These are phyloP conservation scores for Acanthamoeba triangularis DNA, from an alignment of 208 protist species.

Conservation along the genomic window DNA sequence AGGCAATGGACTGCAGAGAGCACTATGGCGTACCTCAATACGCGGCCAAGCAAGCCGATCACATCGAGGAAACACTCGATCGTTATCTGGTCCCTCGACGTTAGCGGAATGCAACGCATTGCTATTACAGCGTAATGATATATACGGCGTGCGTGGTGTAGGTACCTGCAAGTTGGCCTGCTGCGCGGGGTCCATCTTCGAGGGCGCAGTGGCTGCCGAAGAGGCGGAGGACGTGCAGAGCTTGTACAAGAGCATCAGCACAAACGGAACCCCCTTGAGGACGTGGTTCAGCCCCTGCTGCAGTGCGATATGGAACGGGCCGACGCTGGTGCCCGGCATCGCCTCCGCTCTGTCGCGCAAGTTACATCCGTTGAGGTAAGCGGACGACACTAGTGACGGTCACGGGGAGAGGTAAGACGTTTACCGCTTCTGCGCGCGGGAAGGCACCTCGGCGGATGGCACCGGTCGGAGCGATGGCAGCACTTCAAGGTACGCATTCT, in stretches of 20 bases:
- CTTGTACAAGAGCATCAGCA: constrained; percentile 65
- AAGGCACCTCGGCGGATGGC: not conserved
- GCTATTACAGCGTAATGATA: not conserved
- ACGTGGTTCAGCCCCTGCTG: constrained; percentile 52
- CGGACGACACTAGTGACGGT: too few relatives aligned
- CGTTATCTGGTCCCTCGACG: not conserved
- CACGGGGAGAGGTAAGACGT: too few relatives aligned
- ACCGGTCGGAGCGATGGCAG: constrained; percentile 47
- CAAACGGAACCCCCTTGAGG: constrained; percentile 31
- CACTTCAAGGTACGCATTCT: not conserved
- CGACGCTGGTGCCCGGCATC: constrained; percentile 16
- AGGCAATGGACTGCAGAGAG: not conserved
- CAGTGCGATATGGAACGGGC: constrained; percentile 25
- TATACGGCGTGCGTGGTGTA: not conserved
- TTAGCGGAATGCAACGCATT: not conserved
- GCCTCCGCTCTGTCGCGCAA: constrained; percentile 28
- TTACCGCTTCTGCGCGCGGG: constrained; percentile 17
- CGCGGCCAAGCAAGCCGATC: constrained; percentile 1
- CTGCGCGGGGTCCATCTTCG: not conserved
- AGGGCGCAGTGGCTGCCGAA: not conserved
- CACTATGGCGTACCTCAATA: not conserved
- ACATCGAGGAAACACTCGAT: constrained; percentile 57
- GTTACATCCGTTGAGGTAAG: not conserved
- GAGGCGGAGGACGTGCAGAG: not conserved
- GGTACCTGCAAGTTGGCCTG: constrained; percentile 30